phyloP scores from a whole-genome alignment of 139 green algal genomes.

The Chlamydomonas schloesseri region DNA sequence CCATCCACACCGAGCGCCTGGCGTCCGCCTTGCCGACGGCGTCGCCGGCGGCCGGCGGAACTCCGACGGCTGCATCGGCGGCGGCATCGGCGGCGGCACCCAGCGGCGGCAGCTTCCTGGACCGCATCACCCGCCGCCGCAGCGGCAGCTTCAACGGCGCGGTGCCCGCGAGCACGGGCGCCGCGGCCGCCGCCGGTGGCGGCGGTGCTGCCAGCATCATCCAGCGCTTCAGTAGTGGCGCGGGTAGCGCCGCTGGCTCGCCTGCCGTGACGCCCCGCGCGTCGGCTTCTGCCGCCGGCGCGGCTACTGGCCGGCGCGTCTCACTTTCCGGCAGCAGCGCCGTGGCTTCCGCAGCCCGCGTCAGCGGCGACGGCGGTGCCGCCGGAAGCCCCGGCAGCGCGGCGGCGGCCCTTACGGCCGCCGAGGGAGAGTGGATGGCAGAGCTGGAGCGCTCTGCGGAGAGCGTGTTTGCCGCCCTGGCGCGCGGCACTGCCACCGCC shows the following conservation, averaged over 20 bases:
- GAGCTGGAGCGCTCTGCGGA: background rate
- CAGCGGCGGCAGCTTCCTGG: background rate
- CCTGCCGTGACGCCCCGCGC: no score
- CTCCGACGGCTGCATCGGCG: no score
- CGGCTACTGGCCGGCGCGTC: no score
- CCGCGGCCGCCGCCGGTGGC: no score
- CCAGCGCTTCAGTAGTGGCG: no score
- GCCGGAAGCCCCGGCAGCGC: background rate
- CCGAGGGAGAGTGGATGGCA: background rate
- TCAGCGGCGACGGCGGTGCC: background rate
- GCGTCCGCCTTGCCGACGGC: background rate
- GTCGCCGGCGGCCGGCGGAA: background rate
- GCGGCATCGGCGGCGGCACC: no score
- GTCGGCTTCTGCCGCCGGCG: no score
- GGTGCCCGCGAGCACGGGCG: no score
- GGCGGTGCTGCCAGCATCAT: background rate
- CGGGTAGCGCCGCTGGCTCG: no score
- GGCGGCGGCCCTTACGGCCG: background rate
- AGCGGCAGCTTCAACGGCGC: background rate
- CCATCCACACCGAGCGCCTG: background rate
- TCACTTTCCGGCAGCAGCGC: no score
- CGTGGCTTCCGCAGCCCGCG: background rate
- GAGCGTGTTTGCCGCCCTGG: background rate
- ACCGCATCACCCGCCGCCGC: background rate
- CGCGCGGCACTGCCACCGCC: background rate